phyloP scores from a whole-genome alignment of 208 protist species.

The Crithidia brevicula region DNA sequence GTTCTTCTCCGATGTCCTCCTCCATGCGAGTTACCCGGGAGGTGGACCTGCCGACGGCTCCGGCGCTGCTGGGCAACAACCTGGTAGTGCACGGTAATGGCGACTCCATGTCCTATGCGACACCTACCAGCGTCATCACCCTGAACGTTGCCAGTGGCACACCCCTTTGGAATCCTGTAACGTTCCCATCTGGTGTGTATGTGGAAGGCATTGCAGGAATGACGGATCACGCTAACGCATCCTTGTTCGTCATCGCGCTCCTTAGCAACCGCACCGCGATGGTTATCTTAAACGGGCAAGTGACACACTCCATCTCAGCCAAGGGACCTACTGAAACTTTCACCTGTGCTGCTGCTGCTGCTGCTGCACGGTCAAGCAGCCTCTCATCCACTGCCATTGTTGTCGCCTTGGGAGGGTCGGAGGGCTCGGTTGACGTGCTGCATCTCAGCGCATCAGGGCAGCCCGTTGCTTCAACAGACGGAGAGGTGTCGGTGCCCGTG shows the following conservation, averaged over 20 bases:
- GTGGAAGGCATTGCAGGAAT: slow-evolving; percentile 11
- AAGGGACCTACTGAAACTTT: not conserved
- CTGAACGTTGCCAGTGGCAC: slow-evolving; percentile 31
- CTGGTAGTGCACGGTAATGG: slow-evolving; percentile 32
- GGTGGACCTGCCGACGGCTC: slow-evolving; percentile 16
- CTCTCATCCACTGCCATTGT: slow-evolving; percentile 7
- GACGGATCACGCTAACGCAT: slow-evolving; percentile 7
- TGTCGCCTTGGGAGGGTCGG: slow-evolving; percentile 12
- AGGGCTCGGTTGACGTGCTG: slow-evolving; percentile 1
- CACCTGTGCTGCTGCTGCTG: slow-evolving; percentile 7
- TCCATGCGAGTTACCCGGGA: no score
- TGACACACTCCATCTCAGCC: slow-evolving; percentile 7
- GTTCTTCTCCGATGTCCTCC: no score
- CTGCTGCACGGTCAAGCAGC: not conserved
- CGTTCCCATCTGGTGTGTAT: not conserved
- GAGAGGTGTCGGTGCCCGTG: not conserved
- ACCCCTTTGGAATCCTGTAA: slow-evolving; percentile 27
- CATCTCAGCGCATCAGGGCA: slow-evolving; percentile 14
- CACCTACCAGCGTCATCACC: slow-evolving; percentile 27
- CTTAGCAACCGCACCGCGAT: slow-evolving; percentile 1
- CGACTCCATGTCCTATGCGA: slow-evolving; percentile 27
- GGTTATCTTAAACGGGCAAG: slow-evolving; percentile 25
- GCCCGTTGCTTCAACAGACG: not conserved
- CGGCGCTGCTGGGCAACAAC: slow-evolving; percentile 58
- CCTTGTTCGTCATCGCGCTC: slow-evolving; percentile 23